phyloP scores from a whole-genome alignment of 257 asterid species.

The Paraleonurus japonicus region DNA sequence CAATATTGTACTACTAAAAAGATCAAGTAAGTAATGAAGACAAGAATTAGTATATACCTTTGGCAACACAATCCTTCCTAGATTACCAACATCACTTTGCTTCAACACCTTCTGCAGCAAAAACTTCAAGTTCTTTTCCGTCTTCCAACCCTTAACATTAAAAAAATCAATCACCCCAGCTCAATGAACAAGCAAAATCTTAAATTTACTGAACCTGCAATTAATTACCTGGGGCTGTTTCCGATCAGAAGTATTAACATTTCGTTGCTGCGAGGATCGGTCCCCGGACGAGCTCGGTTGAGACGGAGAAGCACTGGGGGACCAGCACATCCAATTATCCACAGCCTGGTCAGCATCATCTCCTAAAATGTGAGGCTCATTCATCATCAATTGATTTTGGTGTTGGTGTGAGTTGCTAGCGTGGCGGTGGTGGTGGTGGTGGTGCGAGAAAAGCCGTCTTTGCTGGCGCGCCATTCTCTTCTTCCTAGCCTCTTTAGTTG shows the following conservation, averaged over 20 bases:
- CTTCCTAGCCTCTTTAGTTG: conserved; percentile 90
- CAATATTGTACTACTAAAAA: not conserved
- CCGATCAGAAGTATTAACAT: conserved; percentile 26
- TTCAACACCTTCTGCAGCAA: conserved; percentile 95
- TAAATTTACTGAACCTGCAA: too few relatives aligned
- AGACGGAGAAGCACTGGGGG: conserved; percentile 28
- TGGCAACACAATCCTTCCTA: conserved; percentile 95
- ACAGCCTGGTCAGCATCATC: conserved; percentile 24
- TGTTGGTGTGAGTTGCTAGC: conserved; percentile 20
- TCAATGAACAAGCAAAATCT: too few relatives aligned
- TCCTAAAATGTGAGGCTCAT: conserved; percentile 25
- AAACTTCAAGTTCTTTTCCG: conserved; percentile 80
- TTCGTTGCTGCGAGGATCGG: conserved; percentile 25
- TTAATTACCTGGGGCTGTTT: conserved; percentile 41
- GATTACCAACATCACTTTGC: conserved; percentile 96
- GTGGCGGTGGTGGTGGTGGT: conserved; percentile 35
- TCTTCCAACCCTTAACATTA: conserved; percentile 44
- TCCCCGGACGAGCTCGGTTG: conserved; percentile 20
- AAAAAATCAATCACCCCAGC: too few relatives aligned
- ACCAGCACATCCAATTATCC: conserved; percentile 54
- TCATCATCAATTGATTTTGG: conserved; percentile 26
- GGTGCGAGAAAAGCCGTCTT: conserved; percentile 46
- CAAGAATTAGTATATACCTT: conserved; percentile 41
- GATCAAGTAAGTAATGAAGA: not conserved
- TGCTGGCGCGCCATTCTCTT: conserved; percentile 95